Evolutionary conservation across 2,329 filamentous ascomycete genomes (phyloP), one percentile per base, ranked within the genome.

Genomic region (Sporothrix curviconia): DNA sequence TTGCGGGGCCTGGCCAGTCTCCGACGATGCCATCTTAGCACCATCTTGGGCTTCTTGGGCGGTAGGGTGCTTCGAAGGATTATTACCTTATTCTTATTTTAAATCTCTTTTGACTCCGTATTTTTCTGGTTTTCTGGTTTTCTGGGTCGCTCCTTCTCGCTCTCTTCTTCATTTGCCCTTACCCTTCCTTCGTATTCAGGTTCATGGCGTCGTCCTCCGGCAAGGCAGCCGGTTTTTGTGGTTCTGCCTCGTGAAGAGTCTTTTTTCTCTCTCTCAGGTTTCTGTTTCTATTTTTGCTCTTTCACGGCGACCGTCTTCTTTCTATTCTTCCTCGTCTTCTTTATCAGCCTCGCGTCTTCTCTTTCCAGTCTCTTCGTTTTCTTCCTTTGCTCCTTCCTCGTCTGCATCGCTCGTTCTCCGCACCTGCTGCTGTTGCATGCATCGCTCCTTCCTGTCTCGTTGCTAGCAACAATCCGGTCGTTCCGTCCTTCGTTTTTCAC

Each of bases 181-280:
- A 37, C 19, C 22, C 17, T 4, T 28, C 19, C 15, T 11, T 51
- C 37, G 47, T 58, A 14, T 55, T 51, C 9, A 15, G 42, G 28
- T 17, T 49, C 28, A 49, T 49, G 28, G 44, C 44, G 28, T 47
- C 9, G n/a, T n/a, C n/a, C n/a, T n/a, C 15, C 15, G n/a, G n/a
- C 43, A 14, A 50, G 47, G 36, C 47, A 36, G 47, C 47, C 37
- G n/a, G 40, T 25, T 52, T 47, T 53, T 37, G n/a, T 59, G 55
- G 24, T 36, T 7, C 28, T 47, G 14, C 32, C n/a, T 39, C 25
- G 14, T 32, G 28, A 42, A 19, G 5, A 22, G 22, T 40, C 50
- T 46, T 44, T 9, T 17, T 44, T 19, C n/a, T 49, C 15, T 40
- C 44, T 28, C n/a, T 40, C n/a, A n/a, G n/a, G n/a, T 40, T 44